Base-by-base conservation (phyloP, 2,329 filamentous ascomycete species). In the Metarhizium anisopliae region DNA sequence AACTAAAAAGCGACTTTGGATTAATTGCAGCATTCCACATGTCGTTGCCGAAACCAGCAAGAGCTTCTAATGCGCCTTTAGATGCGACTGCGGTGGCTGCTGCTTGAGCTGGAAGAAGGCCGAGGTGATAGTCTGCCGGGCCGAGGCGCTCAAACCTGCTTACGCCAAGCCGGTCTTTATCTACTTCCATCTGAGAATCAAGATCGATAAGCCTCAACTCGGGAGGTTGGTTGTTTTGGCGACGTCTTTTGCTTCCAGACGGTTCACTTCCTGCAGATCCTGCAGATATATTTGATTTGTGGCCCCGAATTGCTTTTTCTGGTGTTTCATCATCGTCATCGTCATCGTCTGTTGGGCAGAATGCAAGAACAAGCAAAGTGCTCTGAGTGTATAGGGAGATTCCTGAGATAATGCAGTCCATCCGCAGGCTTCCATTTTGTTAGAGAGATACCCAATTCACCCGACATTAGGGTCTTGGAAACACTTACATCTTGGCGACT, bases 381-480 rank as follows among this genome's bases (percentile, higher is more conserved):
- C 84, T 94, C 68, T 90, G 90, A 68, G 91, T 96, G 84, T 96
- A 97, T 72, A 99, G 80, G 61, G 93, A 95, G 72, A 99, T 87
- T 66, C 94, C 94, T 68, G 94, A 96, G 77, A 99, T 90, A 70
- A 96, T 91, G 77, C 94, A 97, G 75, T 99, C 94, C 73, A 94
- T 95, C 66, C 91, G 89, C 72, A 97, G 82, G 72, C 87, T 92
- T 61, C 18, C 30, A 7, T 16, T 16, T 30, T 2, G n/a, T 42
- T 4, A 42, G 20, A 49, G 40, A 18, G n/a, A 36, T 40, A 32
- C 10, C 8, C 35, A 38, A 50, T 52, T 16, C 38, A 40, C 38
- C 38, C 8, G 5, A 6, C 38, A 40, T 13, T 16, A 3, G n/a
- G 5, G 35, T 30, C 4, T 40, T 13, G 16, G 38, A 18, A 13